phyloP scores from a whole-genome alignment of 305 asterid genomes.

The Fraxinus baroniana region DNA sequence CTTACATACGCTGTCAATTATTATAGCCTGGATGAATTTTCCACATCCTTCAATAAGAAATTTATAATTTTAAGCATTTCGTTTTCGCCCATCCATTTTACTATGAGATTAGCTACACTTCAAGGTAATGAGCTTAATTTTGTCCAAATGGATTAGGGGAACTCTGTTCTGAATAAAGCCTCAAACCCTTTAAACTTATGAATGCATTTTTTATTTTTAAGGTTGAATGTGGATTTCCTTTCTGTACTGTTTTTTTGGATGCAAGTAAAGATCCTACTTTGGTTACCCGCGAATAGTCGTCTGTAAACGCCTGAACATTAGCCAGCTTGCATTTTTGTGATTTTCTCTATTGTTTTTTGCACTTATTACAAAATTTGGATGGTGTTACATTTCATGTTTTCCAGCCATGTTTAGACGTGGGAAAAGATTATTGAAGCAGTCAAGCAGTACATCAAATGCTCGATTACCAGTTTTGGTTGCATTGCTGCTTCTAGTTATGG shows the following conservation, averaged over 20 bases:
- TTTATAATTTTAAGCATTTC: background rate
- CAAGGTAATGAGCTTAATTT: background rate
- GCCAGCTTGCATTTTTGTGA: background rate
- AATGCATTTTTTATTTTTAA: background rate
- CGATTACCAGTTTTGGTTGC: slow-evolving; percentile 39
- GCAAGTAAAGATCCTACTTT: background rate
- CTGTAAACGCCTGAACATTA: background rate
- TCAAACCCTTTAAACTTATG: background rate
- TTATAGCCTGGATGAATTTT: background rate
- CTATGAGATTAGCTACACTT: no score
- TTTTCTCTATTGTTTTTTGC: background rate
- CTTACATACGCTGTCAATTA: background rate
- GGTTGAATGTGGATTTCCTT: background rate
- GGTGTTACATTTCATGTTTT: slow-evolving; percentile 16
- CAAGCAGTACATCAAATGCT: slow-evolving; percentile 32
- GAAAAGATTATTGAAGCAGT: slow-evolving; percentile 44
- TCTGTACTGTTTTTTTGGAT: background rate
- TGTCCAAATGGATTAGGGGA: background rate
- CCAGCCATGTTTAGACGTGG: slow-evolving; percentile 57
- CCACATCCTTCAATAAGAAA: background rate
- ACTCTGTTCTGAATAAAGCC: background rate
- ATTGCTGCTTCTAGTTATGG: slow-evolving; percentile 39
- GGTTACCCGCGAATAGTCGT: background rate
- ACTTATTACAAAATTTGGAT: slow-evolving; percentile 6
- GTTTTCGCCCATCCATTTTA: no score